These are phyloP conservation scores for Gracilaria caudata DNA, from an alignment of 23 red algal genomes.

Conservation along the genomic window DNA sequence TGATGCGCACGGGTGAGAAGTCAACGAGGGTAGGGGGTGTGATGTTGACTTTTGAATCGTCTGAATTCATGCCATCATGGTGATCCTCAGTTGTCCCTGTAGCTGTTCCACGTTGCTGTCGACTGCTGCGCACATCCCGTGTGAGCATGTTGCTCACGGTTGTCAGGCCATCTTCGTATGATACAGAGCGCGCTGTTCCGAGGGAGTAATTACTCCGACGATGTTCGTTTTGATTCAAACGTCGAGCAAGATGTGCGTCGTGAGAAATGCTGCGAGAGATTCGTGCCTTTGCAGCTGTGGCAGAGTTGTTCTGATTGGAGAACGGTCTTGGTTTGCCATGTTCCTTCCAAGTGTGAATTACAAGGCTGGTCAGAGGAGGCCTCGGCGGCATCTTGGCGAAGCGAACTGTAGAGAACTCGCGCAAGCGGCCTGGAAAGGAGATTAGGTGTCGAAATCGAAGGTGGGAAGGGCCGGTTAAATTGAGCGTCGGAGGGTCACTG, in stretches of 20 bases:
- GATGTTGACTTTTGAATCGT: not conserved
- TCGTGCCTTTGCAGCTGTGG: conserved; percentile 14
- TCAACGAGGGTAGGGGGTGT: not conserved
- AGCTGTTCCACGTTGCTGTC: not conserved
- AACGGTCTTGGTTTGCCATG: conserved; percentile 76
- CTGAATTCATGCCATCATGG: not conserved
- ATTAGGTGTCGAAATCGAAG: too few species aligned
- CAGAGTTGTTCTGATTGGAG: conserved; percentile 11
- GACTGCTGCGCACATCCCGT: not conserved
- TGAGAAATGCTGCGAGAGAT: conserved; percentile 39
- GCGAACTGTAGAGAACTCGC: not conserved
- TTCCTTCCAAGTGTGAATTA: conserved; percentile 86
- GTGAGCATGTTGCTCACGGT: not conserved
- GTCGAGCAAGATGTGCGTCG: conserved; percentile 31
- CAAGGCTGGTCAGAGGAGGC: conserved; percentile 68
- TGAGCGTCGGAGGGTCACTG: too few species aligned
- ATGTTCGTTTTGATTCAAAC: not conserved
- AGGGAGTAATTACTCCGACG: not conserved
- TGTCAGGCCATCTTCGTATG: conserved; percentile 11
- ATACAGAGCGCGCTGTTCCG: not conserved
- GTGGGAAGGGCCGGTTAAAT: too few species aligned
- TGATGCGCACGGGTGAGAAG: not conserved
- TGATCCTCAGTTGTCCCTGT: too few species aligned
- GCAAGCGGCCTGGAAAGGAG: too few species aligned
- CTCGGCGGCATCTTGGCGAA: conserved; percentile 45